phyloP scores from a whole-genome alignment of 169 alveolate genomes.

The Plasmodium blacklocki region DNA sequence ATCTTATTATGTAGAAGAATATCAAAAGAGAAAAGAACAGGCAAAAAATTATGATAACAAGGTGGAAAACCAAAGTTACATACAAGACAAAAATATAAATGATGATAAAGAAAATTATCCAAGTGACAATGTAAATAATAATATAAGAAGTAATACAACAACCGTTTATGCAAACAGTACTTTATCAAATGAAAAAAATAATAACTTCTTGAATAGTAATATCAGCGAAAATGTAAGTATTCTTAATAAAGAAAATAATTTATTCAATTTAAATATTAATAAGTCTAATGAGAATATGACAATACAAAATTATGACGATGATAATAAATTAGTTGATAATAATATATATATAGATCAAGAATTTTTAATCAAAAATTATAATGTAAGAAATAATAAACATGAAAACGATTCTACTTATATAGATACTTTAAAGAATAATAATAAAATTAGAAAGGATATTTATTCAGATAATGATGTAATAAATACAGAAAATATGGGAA shows the following conservation, averaged over 20 bases:
- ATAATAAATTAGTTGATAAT: no score
- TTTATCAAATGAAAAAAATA: no score
- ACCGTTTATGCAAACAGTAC: no score
- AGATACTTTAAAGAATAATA: constrained; percentile 4
- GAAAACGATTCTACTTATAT: neutral
- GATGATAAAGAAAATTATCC: neutral
- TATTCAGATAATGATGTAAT: neutral
- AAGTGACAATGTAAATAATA: constrained; percentile 4
- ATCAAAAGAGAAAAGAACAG: constrained; percentile 38
- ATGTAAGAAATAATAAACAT: no score
- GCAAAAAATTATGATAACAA: neutral
- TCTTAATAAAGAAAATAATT: neutral
- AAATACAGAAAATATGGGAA: neutral
- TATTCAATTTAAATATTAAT: neutral
- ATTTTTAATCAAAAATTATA: no score
- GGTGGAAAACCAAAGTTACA: neutral
- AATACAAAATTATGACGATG: neutral
- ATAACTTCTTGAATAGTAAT: no score
- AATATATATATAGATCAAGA: no score
- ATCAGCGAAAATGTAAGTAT: no score
- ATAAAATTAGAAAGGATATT: neutral
- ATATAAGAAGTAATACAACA: neutral
- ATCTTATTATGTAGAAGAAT: constrained; percentile 55
- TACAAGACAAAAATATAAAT: neutral
- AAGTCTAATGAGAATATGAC: neutral